Evolutionary conservation across 345 rosid species (phyloP), one percentile per base, ranked within the genome.

Genomic region (Euphorbia pulcherrima): DNA sequence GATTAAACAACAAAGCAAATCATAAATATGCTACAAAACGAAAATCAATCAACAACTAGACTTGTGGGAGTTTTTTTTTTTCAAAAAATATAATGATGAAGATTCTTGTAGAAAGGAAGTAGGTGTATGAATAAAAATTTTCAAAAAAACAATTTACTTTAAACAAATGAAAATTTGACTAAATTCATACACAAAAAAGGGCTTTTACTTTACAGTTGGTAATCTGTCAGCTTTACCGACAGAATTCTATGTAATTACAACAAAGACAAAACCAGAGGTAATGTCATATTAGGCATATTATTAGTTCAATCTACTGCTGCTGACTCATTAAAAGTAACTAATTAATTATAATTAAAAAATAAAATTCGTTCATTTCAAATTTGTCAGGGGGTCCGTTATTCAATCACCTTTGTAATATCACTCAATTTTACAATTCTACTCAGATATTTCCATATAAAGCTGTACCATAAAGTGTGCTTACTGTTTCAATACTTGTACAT

Each of bases 211-310:
- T 37, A 73, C 63, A 65, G 88, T 84, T 74, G 83, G 79, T 84
- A 75, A 82, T 77, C 71, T 54, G 82, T 84, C 76, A 41, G 60
- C 75, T 68, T 68, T 74, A 76, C 80, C 80, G 70, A 80, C 83
- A 75, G 51, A 29, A 3, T 40, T 60, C 71, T 61, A 26, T 69
- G 53, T 76, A 62, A 33, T 33, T 62, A 41, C 72, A 67, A 53
- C 75, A 68, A 66, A 67, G 51, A 52, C 41, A 68, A 71, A 62
- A 52, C 40, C 24, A 63, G 13, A 18, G 74, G 60, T 26, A 44
- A 33, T n/a, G n/a, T n/a, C n/a, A 30, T 35, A 37, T 50, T n/a
- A 69, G 17, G 17, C 46, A 21, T 44, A 44, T n/a, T 63, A 56
- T 57, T 21, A 10, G 30, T 39, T 65, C 55, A 54, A 63, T 70